A percentile compares a stretch with the other conserved stretches of the same genome.
Evolutionary conservation across 495 filamentous ascomycete species (phyloP).

Genomic region (Poronia punctata): DNA sequence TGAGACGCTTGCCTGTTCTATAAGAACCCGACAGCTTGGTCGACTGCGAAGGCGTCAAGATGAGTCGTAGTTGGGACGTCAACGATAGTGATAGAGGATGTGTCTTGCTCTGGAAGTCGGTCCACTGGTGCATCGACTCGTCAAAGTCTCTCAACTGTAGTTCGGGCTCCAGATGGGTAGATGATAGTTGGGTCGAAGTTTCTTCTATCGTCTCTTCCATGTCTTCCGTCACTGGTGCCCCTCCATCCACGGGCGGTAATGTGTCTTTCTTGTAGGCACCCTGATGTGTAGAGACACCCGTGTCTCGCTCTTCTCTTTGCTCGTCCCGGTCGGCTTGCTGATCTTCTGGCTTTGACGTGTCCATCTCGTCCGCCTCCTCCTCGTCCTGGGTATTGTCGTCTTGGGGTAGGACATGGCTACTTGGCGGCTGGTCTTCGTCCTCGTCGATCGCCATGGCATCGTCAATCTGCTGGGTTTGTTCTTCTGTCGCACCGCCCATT

Average conservation of each 20-base stretch:
- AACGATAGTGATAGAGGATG: constrained; percentile 78
- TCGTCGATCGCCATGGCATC: constrained; percentile 77
- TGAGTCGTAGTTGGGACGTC: constrained; percentile 89
- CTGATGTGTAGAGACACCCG: constrained; percentile 43
- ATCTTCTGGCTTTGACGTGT: constrained; percentile 22
- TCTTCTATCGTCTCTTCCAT: constrained; percentile 58
- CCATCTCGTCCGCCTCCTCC: constrained; percentile 41
- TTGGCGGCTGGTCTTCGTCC: constrained; percentile 47
- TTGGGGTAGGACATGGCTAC: constrained; percentile 28
- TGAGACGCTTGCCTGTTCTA: constrained; percentile 94
- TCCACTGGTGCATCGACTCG: constrained; percentile 78
- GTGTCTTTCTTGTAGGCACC: constrained; percentile 33
- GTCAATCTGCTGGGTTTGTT: constrained; percentile 75
- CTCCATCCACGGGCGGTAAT: constrained; percentile 14
- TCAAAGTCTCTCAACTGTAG: constrained; percentile 31
- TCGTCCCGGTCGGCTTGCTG: constrained; percentile 37
- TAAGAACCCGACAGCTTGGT: constrained; percentile 96
- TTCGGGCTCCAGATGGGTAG: constrained; percentile 53
- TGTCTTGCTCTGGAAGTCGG: constrained; percentile 72
- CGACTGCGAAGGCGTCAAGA: constrained; percentile 87
- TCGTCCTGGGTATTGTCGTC: constrained; percentile 46
- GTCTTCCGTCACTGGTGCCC: constrained; percentile 18
- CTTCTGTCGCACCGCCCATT: constrained; percentile 78
- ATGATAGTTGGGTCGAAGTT: constrained; percentile 66
- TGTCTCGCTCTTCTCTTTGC: constrained; percentile 30